Percentiles rank a stretch among this genome's conserved stretches.
phyloP scores from a whole-genome alignment of 495 filamentous ascomycete species.

The Talaromyces nanjingensis region DNA sequence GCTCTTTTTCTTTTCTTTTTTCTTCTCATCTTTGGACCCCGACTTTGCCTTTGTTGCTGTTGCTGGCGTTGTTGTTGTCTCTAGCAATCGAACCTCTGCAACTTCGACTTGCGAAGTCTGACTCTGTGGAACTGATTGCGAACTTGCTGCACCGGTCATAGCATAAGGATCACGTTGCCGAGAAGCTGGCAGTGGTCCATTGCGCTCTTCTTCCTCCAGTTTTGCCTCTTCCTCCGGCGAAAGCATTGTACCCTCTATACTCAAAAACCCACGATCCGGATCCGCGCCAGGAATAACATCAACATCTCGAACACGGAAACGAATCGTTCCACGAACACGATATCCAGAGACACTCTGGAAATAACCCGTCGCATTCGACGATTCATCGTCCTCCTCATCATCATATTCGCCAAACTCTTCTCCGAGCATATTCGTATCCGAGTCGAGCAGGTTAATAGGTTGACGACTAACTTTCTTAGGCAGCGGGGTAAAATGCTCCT shows the following conservation, averaged over 20 bases:
- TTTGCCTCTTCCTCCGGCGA: slow-evolving; percentile 35
- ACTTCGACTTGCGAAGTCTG: slow-evolving; percentile 15
- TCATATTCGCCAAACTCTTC: slow-evolving; percentile 2
- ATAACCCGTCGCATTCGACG: slow-evolving; percentile 39
- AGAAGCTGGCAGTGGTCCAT: slow-evolving; percentile 17
- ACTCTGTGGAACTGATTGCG: slow-evolving; percentile 9
- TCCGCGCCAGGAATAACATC: slow-evolving; percentile 52
- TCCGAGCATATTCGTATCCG: neutral
- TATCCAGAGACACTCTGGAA: slow-evolving; percentile 58
- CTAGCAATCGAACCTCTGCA: slow-evolving; percentile 9
- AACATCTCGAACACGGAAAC: slow-evolving; percentile 57
- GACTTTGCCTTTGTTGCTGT: slow-evolving; percentile 17
- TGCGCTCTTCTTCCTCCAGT: slow-evolving; percentile 31
- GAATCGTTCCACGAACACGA: slow-evolving; percentile 51
- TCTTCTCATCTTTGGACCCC: slow-evolving; percentile 17
- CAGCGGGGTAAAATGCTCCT: slow-evolving; percentile 29
- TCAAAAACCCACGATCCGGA: slow-evolving; percentile 54
- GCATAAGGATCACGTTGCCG: slow-evolving; percentile 15
- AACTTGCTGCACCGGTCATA: slow-evolving; percentile 11
- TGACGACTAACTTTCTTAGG: slow-evolving; percentile 22
- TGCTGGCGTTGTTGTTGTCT: neutral
- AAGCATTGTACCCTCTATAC: slow-evolving; percentile 65
- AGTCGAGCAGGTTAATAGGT: slow-evolving; percentile 11
- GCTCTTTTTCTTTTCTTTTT: slow-evolving; percentile 17
- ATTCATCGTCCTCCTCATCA: slow-evolving; percentile 28